These are phyloP conservation scores for Sugiyamaella boreocaroliniensis DNA, from an alignment of 805 yeast species.

Conservation along the genomic window DNA sequence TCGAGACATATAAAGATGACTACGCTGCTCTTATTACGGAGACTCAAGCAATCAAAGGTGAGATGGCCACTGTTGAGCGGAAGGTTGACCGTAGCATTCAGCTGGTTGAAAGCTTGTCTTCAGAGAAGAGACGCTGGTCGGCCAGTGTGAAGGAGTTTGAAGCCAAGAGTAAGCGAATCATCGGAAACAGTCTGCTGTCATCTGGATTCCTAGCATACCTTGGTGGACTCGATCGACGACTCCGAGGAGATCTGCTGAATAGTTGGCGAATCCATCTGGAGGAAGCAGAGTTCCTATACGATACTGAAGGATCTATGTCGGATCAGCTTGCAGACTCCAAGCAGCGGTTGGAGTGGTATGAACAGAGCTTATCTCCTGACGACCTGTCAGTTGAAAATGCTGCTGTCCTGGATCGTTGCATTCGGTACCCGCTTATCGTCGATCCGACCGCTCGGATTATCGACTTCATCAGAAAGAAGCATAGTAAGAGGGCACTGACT, in stretches of 20 bases:
- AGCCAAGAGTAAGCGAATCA: slow-evolving; percentile 38
- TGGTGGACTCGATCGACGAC: slow-evolving; percentile 50
- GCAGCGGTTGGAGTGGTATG: slow-evolving; percentile 46
- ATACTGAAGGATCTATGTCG: slow-evolving; percentile 24
- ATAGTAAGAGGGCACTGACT: slow-evolving; percentile 31
- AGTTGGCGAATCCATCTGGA: slow-evolving; percentile 36
- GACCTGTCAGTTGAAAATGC: slow-evolving; percentile 59
- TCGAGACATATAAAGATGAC: slow-evolving; percentile 56
- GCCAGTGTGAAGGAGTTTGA: slow-evolving; percentile 47
- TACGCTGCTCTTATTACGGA: slow-evolving; percentile 76
- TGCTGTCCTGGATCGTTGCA: slow-evolving; percentile 39
- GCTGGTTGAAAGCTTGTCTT: slow-evolving; percentile 55
- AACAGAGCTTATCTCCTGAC: slow-evolving; percentile 50
- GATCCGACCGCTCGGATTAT: slow-evolving; percentile 59
- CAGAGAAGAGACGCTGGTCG: slow-evolving; percentile 74
- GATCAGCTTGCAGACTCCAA: slow-evolving; percentile 37
- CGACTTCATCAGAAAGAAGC: slow-evolving; percentile 34
- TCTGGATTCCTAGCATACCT: slow-evolving; percentile 57
- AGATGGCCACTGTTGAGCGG: slow-evolving; percentile 54
- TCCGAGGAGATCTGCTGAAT: slow-evolving; percentile 34
- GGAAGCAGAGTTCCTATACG: slow-evolving; percentile 35
- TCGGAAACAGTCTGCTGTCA: slow-evolving; percentile 60
- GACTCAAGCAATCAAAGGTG: slow-evolving; percentile 64
- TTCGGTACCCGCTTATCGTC: slow-evolving; percentile 50
- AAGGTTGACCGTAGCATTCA: slow-evolving; percentile 58